Base-by-base conservation (phyloP, 2,329 filamentous ascomycete genomes). In the Calonectria multiphialidica region DNA sequence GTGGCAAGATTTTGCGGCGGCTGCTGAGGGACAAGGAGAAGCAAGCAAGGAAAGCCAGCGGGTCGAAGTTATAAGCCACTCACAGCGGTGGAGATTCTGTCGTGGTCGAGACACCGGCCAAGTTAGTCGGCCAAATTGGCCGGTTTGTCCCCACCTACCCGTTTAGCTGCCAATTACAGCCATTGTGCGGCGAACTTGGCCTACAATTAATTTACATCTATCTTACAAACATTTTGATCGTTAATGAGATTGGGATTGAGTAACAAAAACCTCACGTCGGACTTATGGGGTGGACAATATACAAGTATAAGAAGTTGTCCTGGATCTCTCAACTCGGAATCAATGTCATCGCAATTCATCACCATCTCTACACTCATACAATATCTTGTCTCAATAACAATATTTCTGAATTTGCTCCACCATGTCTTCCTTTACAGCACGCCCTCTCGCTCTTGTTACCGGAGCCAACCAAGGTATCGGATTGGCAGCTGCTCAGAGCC, bases 1-100 rank as follows among this genome's bases (percentile, higher is more conserved):
- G 90, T 77, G 93, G 93, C 15, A 94, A 95, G 88, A 93, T 95
- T 68, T 82, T 95, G 79, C 86, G 92, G 53, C 85, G 92, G 28
- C 78, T 94, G 55, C 83, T 97, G 76, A 88, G 93, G 44, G 94
- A 96, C 80, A 89, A 90, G 80, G 94, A 96, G 83, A 72, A 55
- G 57, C 23, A 57, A 45, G 59, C 69, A 23, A 64, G 55, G 25
- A 50, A 72, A 30, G 40, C 45, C 9, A 57, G 30, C 6, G 53
- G 57, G 6, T 57, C 64, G 5, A 71, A 59, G 55, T 28, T 71
- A 25, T 71, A 28, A 61, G 45, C 40, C 18, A 40, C 21, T 4
- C 25, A 21, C 40, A 6, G 21, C 15, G 5, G n/a, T 59, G 37
- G 33, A 59, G 33, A 23, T 25, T 37, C 13, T 21, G 35, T 25